Evolutionary conservation across 345 rosid genomes (phyloP), one percentile per base, ranked within the genome.

Genomic region (Anacardium occidentale): DNA sequence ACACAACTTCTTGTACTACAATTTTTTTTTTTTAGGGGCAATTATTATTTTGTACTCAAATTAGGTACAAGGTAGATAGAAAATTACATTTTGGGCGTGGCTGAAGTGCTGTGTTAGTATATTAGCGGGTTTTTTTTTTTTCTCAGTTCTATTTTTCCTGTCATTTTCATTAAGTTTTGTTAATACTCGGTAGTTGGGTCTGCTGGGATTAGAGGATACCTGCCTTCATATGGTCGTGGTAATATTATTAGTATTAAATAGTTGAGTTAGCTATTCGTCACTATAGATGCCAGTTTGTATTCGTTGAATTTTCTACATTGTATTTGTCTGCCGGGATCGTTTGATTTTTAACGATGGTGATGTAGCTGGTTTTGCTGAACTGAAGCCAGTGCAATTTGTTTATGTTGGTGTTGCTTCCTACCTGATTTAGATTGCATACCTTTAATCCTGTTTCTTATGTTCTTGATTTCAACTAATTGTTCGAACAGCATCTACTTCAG

Each of bases 401-500:
- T 50, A 29, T 51, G 32, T 18, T 4, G 15, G 10, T 29, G 26
- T 48, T 10, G 12, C 20, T 37, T 18, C 2, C 7, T 26, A 15
- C 9, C 1, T 64, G 20, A 5, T 21, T 7, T 44, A 7, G 29
- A 21, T 10, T 21, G 21, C 1, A 37, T 37, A 13, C 11, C 18
- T n/a, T 13, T 10, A 51, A 2, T 24, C 51, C 4, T 18, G 26
- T 15, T 5, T 61, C 15, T 1, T 5, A 14, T 50, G 61, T 61
- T 15, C 7, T 62, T 51, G 37, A 29, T 24, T 55, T 7, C 9
- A n/a, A 57, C 50, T 61, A 5, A 15, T 34, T 74, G 25, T 29
- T 18, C 10, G 60, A 60, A 53, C 79, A 81, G 81, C 69, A 65
- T 71, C 63, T 58, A 66, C 79, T 76, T 77, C 81, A 24, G 70